Percentiles rank a stretch among this genome's conserved stretches.
phyloP scores from a whole-genome alignment of 1,284 basidiomycete species.

The Trichosporon inkin region DNA sequence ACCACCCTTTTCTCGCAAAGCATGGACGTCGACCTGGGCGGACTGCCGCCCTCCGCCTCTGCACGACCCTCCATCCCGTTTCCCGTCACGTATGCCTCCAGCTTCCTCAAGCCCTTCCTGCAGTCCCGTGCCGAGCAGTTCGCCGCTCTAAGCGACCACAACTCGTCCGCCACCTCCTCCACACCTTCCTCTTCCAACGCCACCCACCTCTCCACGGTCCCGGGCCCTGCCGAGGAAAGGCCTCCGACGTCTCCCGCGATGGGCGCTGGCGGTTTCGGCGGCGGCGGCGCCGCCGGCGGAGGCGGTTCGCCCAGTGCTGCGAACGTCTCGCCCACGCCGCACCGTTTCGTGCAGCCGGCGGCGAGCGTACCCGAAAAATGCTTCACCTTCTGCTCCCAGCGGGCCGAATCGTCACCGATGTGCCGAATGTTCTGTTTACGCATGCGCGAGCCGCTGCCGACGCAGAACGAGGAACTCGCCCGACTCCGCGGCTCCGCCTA shows the following conservation, averaged over 20 bases:
- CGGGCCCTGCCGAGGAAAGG: neutral
- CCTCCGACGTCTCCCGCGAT: neutral
- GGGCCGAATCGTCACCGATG: conserved; percentile 28
- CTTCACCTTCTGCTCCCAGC: conserved; percentile 40
- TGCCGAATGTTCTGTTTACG: conserved; percentile 45
- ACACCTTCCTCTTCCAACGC: neutral
- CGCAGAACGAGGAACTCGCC: conserved; percentile 29
- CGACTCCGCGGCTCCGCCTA: conserved; percentile 26
- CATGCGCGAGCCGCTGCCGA: conserved; percentile 22
- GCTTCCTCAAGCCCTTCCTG: neutral
- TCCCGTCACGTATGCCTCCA: neutral
- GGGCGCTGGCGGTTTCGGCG: neutral
- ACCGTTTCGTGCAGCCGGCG: neutral
- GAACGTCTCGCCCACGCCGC: neutral
- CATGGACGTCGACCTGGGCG: neutral
- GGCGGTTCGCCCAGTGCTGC: no score
- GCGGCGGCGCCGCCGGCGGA: neutral
- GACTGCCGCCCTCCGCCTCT: neutral
- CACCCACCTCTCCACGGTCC: neutral
- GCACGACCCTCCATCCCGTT: neutral
- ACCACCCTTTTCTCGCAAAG: neutral
- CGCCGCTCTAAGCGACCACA: neutral
- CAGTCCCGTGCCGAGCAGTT: neutral
- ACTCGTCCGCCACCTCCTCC: neutral
- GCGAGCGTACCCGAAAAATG: conserved; percentile 37